A percentile compares a stretch with the other conserved stretches of the same genome.
Evolutionary conservation across 2,329 filamentous ascomycete genomes (phyloP).

Genomic region (Penicillium hordei): DNA sequence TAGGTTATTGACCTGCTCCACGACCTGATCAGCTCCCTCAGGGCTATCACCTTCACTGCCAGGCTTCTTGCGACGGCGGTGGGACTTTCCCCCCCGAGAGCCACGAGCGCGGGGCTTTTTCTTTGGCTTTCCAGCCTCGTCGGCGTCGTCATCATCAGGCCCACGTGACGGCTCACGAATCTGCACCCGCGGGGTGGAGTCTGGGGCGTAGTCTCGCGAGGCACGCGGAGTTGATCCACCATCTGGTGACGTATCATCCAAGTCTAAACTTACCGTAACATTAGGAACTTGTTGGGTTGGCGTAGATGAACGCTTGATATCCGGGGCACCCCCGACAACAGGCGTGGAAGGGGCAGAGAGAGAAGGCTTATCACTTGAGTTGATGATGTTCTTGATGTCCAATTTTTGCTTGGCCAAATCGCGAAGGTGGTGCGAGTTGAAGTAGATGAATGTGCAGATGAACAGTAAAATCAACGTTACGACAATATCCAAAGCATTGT

Average conservation of each 20-base stretch:
- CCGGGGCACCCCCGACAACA: conserved; percentile 25
- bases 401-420: conserved; percentile 46
- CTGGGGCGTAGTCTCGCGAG: conserved; percentile 22
- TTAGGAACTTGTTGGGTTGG: conserved; percentile 27
- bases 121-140: conserved; percentile 54
- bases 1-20: conserved; percentile 54
- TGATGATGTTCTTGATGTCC: conserved; percentile 47
- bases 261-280: conserved; percentile 34
- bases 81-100: conserved; percentile 69
- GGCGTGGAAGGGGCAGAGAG: conserved; percentile 44
- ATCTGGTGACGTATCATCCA: conserved; percentile 22
- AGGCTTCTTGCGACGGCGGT: conserved; percentile 55
- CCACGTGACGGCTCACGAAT: conserved; percentile 42
- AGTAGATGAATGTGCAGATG: conserved; percentile 44
- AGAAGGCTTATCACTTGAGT: conserved; percentile 38
- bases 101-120: conserved; percentile 67
- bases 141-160: conserved; percentile 35
- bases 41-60: conserved; percentile 54
- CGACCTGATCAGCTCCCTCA: conserved; percentile 60
- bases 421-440: conserved; percentile 44
- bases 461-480: conserved; percentile 43
- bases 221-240: conserved; percentile 33
- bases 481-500: conserved; percentile 47
- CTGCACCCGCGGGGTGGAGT: conserved; percentile 38
- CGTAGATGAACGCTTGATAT: conserved; percentile 30